These are phyloP conservation scores for Tricholoma bakamatsutake DNA, from an alignment of 768 basidiomycete genomes.

Conservation along the genomic window DNA sequence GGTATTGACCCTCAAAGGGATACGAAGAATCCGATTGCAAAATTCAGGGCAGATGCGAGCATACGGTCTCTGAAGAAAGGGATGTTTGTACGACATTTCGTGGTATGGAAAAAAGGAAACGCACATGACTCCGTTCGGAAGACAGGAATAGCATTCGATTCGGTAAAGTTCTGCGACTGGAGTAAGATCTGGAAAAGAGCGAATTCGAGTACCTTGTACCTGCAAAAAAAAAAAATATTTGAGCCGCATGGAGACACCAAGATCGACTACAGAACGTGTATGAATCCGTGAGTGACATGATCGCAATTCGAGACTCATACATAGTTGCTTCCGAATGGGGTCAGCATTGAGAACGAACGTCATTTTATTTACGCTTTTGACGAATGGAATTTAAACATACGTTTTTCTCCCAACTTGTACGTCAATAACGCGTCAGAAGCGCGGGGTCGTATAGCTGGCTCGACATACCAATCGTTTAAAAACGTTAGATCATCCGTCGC, in stretches of 20 bases:
- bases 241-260: conserved; percentile 66
- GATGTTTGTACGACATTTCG: background rate
- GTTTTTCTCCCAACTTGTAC: conserved; percentile 86
- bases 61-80: conserved; percentile 54
- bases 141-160: conserved; percentile 58
- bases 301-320: conserved; percentile 30
- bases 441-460: background rate
- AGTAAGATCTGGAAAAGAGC: background rate
- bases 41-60: conserved; percentile 58
- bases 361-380: conserved; percentile 1
- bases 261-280: conserved; percentile 37
- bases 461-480: conserved; percentile 72
- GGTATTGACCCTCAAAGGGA: conserved; percentile 66
- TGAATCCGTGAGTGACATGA: background rate
- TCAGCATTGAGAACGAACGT: conserved; percentile 48
- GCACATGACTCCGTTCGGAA: conserved; percentile 73
- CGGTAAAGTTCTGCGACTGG: conserved; percentile 46
- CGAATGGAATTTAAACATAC: conserved; percentile 27
- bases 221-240: conserved; percentile 78
- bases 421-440: conserved; percentile 33
- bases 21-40: conserved; percentile 75
- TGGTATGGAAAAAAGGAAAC: conserved; percentile 7
- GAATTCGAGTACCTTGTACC: conserved; percentile 21
- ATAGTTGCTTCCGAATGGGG: conserved; percentile 88
- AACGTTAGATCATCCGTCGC: conserved; percentile 64